Base-by-base conservation (phyloP, 306 rosid species). In the Lithocarpus polystachyus region DNA sequence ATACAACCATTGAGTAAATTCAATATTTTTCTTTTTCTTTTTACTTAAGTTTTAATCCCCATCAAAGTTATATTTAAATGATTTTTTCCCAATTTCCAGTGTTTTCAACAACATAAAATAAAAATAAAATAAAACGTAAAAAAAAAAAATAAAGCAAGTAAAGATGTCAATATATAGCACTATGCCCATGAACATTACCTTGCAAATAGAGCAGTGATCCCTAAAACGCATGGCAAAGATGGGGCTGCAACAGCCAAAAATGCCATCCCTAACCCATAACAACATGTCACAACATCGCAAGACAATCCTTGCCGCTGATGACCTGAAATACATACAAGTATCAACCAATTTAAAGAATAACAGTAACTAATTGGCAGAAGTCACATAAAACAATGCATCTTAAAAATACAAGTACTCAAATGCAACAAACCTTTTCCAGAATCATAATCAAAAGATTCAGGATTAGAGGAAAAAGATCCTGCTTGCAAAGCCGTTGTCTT, bases 171-270 rank as follows among this genome's bases (percentile, higher is more conserved):
- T 5, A 56, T 45, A 28, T 24, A 53, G 60, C 56, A 43, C 73
- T 7, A 35, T 8, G 17, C 13, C 60, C 56, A 4, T 68, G 75
- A 51, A 71, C 60, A 70, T 82, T 86, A 93, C 99, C 99, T 90
- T 57, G 53, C 24, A 90, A 96, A 96, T 45, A 96, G 89, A 77
- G 99, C 98, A 72, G 98, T 96, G 76, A 96, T 75, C 82, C 98
- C 98, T 67, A 96, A 89, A 82, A 91, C 85, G 73, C 83, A 90
- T 8, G 99, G 98, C 88, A 96, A 78, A 54, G 98, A 87, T 80
- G 98, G 99, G 45, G 94, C 90, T 69, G 88, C 90, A 82, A 93
- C 70, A 80, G 99, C 97, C 87, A 96, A 87, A 79, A 96, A 76
- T 67, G 89, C 90, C 96, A 96, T 93, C 79, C 96, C 98, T 65